Conservation (phyloP, 1,139 yeast species). For the Yamadazyma oceani region DNA sequence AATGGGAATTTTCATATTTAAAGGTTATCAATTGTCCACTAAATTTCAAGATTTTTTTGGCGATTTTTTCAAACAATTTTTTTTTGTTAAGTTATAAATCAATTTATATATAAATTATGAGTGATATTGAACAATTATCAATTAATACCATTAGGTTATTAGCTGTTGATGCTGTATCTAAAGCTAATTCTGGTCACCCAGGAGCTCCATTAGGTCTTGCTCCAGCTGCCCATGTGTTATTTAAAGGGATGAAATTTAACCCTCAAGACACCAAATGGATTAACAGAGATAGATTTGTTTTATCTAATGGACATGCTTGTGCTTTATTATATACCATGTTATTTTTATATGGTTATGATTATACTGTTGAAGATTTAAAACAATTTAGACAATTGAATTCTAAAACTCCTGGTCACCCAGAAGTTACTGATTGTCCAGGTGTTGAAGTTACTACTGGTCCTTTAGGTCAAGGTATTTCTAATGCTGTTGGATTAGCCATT, state of each 20-base stretch:
- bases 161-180: constrained; percentile 83
- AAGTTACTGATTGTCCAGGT: constrained; percentile 75
- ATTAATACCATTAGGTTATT: constrained; percentile 88
- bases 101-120: constrained; percentile 16
- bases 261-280: constrained; percentile 91
- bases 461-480: constrained; percentile 96
- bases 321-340: constrained; percentile 85
- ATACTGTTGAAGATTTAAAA: constrained; percentile 84
- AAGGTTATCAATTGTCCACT: constrained; percentile 2
- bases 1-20: constrained; percentile 1
- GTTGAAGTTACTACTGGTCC: constrained; percentile 99
- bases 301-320: constrained; percentile 97
- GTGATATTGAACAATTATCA: constrained; percentile 66
- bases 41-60: not conserved
- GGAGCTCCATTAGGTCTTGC: constrained; percentile 99
- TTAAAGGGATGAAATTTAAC: constrained; percentile 81
- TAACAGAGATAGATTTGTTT: constrained; percentile 92
- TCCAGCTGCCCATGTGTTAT: constrained; percentile 67
- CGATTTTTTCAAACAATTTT: not conserved
- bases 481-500: constrained; percentile 96
- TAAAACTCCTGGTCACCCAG: constrained; percentile 98
- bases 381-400: constrained; percentile 88
- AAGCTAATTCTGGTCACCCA: constrained; percentile 98
- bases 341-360: constrained; percentile 82
- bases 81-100: not conserved